Evolutionary conservation across 495 filamentous ascomycete genomes (phyloP), one percentile per base, ranked within the genome.

Genomic region (Talaromyces wortmannii): DNA sequence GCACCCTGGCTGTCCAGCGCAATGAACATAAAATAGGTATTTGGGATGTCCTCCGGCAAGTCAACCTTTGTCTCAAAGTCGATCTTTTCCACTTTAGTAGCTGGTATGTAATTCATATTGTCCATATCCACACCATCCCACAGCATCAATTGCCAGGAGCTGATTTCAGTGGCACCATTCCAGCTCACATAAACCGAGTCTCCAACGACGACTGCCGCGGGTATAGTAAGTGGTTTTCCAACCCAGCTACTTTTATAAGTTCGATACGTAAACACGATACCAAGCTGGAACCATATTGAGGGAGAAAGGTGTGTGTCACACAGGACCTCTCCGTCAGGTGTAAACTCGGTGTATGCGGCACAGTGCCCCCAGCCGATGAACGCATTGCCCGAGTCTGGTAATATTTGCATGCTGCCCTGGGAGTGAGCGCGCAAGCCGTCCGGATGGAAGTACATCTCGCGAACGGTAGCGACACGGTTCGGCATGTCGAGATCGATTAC

Each of bases 331-430:
- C 23, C 23, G 23, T 23, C 23, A 2, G 23, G 23, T 23, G 23
- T 23, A 23, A 23, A 23, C 23, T 23, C 80, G 2, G 75, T 80
- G 48, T 80, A 67, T 43, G 76, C 76, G 0, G 77, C 73, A 29
- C 68, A 66, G 18, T 78, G 78, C 23, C 82, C 80, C 80, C 79
- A 84, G 58, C 80, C 78, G 10, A 81, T 71, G 16, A 83, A 74
- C 15, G 74, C 66, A 56, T 82, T 81, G 40, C 75, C 73, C 36
- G 65, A 64, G 10, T 69, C 65, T 0, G 80, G 73, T 4, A 85
- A 70, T 6, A 80, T 55, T 60, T 86, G 83, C 17, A 81, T 59
- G 55, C 77, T 83, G 10, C 83, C 83, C 55, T 83, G 83, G 5
- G 78, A 78, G 23, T 75, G 75, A 4, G 78, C 75, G 46, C 59